A percentile compares a stretch with the other conserved stretches of the same genome.
Evolutionary conservation across 768 basidiomycete species (phyloP).

Genomic region (Baorangia bicolor): DNA sequence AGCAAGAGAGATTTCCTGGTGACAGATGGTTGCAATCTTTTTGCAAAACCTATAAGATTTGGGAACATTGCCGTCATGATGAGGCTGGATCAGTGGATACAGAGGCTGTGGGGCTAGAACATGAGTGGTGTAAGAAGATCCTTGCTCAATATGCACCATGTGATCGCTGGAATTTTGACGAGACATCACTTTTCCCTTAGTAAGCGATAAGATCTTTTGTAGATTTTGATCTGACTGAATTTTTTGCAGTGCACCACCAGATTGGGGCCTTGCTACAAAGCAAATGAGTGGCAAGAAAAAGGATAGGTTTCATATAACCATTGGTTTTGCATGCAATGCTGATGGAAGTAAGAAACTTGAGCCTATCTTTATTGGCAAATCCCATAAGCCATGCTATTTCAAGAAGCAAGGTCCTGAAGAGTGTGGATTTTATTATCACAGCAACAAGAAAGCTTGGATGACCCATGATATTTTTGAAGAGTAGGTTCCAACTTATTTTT

Average conservation of each 20-base stretch:
- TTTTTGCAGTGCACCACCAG: neutral
- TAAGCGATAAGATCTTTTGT: neutral
- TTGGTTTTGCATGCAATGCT: neutral
- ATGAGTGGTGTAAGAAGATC: neutral
- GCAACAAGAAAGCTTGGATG: no score
- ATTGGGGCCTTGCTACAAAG: neutral
- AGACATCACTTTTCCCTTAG: neutral
- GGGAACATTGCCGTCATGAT: constrained; percentile 13
- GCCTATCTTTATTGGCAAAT: neutral
- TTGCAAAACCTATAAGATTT: neutral
- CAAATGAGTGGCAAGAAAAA: neutral
- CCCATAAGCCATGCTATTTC: neutral
- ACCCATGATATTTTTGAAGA: no score
- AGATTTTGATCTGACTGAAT: neutral
- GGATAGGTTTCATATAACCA: neutral
- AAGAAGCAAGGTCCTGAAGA: no score
- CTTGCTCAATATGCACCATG: neutral
- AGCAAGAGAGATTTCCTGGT: constrained; percentile 12
- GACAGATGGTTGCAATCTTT: constrained; percentile 4
- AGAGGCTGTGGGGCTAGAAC: neutral
- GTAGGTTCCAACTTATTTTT: no score
- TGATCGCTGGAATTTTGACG: neutral
- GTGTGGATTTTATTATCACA: no score
- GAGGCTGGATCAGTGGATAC: constrained; percentile 13
- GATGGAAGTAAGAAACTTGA: neutral